phyloP scores from a whole-genome alignment of 202 grass and related monocot species.

The Miscanthus sacchariflorus region DNA sequence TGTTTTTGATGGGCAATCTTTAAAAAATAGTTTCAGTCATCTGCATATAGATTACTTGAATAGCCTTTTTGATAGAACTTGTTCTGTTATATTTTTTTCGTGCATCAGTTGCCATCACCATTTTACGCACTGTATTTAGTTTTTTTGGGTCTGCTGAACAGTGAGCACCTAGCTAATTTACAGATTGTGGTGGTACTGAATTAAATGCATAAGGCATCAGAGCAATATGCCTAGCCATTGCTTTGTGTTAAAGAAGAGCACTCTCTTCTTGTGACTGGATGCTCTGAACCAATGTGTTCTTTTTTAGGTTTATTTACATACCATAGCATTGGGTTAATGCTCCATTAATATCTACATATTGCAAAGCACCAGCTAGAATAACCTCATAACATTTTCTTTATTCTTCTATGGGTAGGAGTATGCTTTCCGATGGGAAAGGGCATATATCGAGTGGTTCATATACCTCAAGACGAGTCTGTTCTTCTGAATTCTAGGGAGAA shows the following conservation, averaged over 20 bases:
- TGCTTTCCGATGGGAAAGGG: slow-evolving; percentile 99
- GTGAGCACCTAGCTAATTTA: background rate
- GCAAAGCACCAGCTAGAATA: slow-evolving; percentile 16
- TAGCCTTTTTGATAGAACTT: background rate
- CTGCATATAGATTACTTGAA: background rate
- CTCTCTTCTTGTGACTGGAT: background rate
- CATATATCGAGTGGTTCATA: slow-evolving; percentile 90
- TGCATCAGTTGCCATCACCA: background rate
- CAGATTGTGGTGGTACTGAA: slow-evolving; percentile 10
- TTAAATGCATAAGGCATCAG: background rate
- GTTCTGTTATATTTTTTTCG: slow-evolving; percentile 4
- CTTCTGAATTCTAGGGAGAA: slow-evolving; percentile 99
- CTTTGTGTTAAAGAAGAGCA: slow-evolving; percentile 14
- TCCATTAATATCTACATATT: slow-evolving; percentile 15
- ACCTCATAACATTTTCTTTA: slow-evolving; percentile 35
- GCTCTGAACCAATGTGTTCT: background rate
- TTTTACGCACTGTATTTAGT: background rate
- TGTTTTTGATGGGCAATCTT: slow-evolving; percentile 13
- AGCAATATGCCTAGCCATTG: slow-evolving; percentile 19
- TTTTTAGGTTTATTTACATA: slow-evolving; percentile 15
- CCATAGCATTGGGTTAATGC: background rate
- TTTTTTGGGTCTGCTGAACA: background rate
- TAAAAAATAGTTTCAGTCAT: slow-evolving; percentile 29
- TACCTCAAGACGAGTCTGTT: slow-evolving; percentile 95
- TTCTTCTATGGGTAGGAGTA: slow-evolving; percentile 68